Base-by-base conservation (phyloP, 1,284 basidiomycete species). In the Ceratobasidium theobromae region DNA sequence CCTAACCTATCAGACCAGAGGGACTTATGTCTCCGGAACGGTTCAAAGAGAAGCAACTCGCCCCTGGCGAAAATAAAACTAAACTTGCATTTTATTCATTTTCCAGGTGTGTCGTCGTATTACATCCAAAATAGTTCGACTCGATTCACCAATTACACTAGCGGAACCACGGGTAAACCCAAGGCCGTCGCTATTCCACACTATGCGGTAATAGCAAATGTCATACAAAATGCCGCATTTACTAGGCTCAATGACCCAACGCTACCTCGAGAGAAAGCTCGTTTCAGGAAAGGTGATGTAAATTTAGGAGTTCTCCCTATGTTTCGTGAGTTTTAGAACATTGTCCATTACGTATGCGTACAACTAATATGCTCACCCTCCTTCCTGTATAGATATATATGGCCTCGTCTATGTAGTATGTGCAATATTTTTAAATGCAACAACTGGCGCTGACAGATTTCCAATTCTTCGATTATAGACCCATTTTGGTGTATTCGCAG, bases 121-220 rank as follows among this genome's bases (percentile, higher is more conserved):
- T 27, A 30, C 23, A 28, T 27, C 30, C 45, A 41, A 16, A 18
- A 21, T 3, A 9, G 1, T 23, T 35, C 35, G 18, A 8, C 12
- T 43, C 40, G 16, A 16, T 5, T 43, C 14, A 3, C 16, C 40
- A 43, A n/a, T 43, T 43, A n/a, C n/a, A n/a, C n/a, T 16, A 89
- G 86, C 66, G 91, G 91, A 16, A 93, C 91, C 1, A 93, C 91
- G 69, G 91, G 91, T 5, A 85, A 82, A 71, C 88, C 91, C 1
- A 93, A 93, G 81, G 89, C 88, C 4, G 85, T 91, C 25, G 80
- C 79, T 12, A 87, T 91, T 68, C 77, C 89, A 0, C 89, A 91
- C 72, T 84, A 82, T 72, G 75, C 82, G 0, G 79, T 88, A 1
- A 84, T 89, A 52, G 81, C 86, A 35, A 91, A 90, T 72, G 74